Conservation (phyloP, 352 stramenopile genomes). For the Blastocystis sp. region DNA sequence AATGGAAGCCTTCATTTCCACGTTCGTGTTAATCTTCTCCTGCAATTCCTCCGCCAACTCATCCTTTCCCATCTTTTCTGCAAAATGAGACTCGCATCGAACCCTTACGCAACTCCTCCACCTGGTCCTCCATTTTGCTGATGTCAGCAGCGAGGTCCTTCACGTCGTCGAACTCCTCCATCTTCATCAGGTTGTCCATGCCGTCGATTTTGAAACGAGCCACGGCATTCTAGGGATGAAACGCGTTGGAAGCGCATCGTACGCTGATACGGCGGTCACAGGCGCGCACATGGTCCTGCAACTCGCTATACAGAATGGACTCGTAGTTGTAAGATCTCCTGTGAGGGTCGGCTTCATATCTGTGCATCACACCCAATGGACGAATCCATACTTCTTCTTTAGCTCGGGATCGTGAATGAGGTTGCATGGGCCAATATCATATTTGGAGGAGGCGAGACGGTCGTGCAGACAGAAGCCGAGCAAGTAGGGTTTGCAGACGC, state of each 20-base stretch:
- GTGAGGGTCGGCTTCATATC: constrained; percentile 55
- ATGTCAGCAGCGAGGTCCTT: constrained; percentile 37
- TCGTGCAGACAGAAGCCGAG: constrained; percentile 65
- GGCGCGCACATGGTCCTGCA: constrained; percentile 38
- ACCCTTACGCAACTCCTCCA: constrained; percentile 40
- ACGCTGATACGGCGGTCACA: constrained; percentile 65
- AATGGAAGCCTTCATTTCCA: constrained; percentile 51
- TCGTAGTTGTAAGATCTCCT: constrained; percentile 52
- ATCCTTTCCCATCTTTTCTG: constrained; percentile 60
- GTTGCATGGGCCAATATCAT: constrained; percentile 67
- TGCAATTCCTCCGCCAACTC: constrained; percentile 29
- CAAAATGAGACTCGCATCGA: neutral
- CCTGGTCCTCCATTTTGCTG: constrained; percentile 45
- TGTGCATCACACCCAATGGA: neutral
- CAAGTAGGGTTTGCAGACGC: constrained; percentile 65
- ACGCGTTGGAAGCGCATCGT: neutral
- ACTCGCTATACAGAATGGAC: neutral
- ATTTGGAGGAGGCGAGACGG: constrained; percentile 44
- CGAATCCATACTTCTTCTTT: constrained; percentile 40
- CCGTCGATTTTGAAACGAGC: constrained; percentile 43
- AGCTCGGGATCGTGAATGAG: constrained; percentile 58
- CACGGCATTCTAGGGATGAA: constrained; percentile 64
- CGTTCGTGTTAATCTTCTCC: constrained; percentile 5
- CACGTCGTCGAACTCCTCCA: constrained; percentile 63
- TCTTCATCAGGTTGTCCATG: constrained; percentile 65